Evolutionary conservation across 2,329 filamentous ascomycete genomes (phyloP), one percentile per base, ranked within the genome.

Genomic region (Trichoderma atroviride): DNA sequence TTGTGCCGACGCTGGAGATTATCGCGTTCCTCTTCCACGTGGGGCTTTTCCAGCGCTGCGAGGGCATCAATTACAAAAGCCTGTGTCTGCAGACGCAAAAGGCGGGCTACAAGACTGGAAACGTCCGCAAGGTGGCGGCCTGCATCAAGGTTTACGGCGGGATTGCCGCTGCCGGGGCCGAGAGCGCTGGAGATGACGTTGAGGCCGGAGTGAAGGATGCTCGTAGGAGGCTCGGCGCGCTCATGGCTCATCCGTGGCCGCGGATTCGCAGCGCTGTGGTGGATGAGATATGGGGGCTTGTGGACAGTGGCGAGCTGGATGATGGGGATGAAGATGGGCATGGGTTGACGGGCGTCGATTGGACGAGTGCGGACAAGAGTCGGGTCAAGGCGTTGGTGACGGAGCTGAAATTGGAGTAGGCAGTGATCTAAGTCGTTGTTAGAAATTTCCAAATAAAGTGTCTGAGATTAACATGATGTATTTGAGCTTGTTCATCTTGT

Each of bases 241-340:
- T 97, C 83, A 82, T 97, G 72, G 80, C 88, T 69, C 95, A 97
- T 81, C 92, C 93, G 0, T 97, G 93, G 84, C 93, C 94, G 6
- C 87, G 87, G 75, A 89, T 96, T 73, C 81, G 89, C 70, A 86
- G 79, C 70, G 77, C 83, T 57, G 88, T 88, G 19, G 84, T 88
- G 5, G 89, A 91, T 73, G 87, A 88, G 78, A 76, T 91, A 40
- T 91, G 86, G 86, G 80, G 77, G 22, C 73, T 86, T 68, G 72
- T 81, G 35, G 76, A 76, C 9, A 76, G 77, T 35, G 72, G 73
- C 7, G 77, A 76, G 11, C 16, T 35, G 57, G 40, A 16, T 31
- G 63, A 58, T 11, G 68, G 56, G 19, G 56, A 47, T 14, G 33
- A 74, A 22, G 74, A 78, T 68, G 76, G 74, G 16, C 74, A 78